Conservation (phyloP, 306 rosid genomes). For the Quercus cerris region DNA sequence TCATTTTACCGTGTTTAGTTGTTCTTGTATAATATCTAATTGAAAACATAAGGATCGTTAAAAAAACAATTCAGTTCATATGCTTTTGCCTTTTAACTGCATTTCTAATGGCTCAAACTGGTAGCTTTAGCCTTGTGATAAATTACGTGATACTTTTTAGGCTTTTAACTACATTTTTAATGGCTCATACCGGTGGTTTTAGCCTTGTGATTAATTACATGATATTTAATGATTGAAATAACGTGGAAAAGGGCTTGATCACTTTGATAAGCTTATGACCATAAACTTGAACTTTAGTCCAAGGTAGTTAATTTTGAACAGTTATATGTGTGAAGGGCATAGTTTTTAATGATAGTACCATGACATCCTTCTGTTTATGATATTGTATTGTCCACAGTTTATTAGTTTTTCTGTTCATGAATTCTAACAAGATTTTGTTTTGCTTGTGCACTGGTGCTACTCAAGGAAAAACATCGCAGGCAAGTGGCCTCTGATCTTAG, state of each 20-base stretch:
- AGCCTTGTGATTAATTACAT: background rate
- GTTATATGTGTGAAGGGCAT: background rate
- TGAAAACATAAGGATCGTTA: background rate
- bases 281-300: background rate
- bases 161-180: background rate
- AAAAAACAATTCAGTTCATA: background rate
- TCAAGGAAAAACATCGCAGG: constrained; percentile 82
- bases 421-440: constrained; percentile 36
- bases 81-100: background rate
- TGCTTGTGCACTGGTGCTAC: constrained; percentile 37
- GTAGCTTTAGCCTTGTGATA: background rate
- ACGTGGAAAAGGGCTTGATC: background rate
- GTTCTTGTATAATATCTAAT: background rate
- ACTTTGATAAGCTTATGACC: background rate
- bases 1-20: background rate
- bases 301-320: background rate
- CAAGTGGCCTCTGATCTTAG: constrained; percentile 31
- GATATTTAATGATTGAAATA: background rate
- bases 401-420: constrained; percentile 23
- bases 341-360: background rate
- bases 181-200: background rate
- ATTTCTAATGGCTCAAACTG: background rate
- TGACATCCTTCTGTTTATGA: constrained; percentile 2
- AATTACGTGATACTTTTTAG: background rate
- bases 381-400: constrained; percentile 19